phyloP scores from a whole-genome alignment of 1,139 yeast species.

The Suhomyces bribrorum region DNA sequence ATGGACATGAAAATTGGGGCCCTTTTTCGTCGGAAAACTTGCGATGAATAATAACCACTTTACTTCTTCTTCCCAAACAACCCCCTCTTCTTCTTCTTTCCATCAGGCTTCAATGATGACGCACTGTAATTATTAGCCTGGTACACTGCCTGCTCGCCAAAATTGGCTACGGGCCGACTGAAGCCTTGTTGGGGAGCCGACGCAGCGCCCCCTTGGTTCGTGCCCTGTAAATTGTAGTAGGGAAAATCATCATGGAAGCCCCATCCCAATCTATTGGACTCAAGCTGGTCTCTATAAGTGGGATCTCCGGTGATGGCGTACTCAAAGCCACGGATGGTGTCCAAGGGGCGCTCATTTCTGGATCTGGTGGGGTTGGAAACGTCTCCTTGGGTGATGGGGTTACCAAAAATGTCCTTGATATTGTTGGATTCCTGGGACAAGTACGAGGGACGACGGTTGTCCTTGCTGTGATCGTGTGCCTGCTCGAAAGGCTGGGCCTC shows the following conservation, averaged over 20 bases:
- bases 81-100: conserved; percentile 59
- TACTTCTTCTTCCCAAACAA: conserved; percentile 65
- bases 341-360: conserved; percentile 93
- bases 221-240: conserved; percentile 31
- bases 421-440: conserved; percentile 33
- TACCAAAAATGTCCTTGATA: conserved; percentile 82
- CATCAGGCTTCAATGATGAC: conserved; percentile 39
- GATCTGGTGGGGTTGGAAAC: conserved; percentile 88
- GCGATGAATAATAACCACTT: too few relatives aligned
- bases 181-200: conserved; percentile 15
- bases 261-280: conserved; percentile 78
- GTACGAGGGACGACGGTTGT: conserved; percentile 29
- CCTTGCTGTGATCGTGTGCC: conserved; percentile 49
- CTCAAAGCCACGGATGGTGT: conserved; percentile 90
- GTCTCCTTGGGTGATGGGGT: conserved; percentile 72
- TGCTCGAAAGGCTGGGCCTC: conserved; percentile 96
- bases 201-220: conserved; percentile 15
- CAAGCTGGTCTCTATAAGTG: conserved; percentile 74
- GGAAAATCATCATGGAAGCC: conserved; percentile 56
- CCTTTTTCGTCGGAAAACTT: too few relatives aligned
- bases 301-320: conserved; percentile 89
- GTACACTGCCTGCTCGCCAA: conserved; percentile 64
- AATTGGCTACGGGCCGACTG: conserved; percentile 25
- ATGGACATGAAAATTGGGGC: too few relatives aligned
- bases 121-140: conserved; percentile 55